Base-by-base conservation (phyloP, 208 protist species). In the Leishmania major region DNA sequence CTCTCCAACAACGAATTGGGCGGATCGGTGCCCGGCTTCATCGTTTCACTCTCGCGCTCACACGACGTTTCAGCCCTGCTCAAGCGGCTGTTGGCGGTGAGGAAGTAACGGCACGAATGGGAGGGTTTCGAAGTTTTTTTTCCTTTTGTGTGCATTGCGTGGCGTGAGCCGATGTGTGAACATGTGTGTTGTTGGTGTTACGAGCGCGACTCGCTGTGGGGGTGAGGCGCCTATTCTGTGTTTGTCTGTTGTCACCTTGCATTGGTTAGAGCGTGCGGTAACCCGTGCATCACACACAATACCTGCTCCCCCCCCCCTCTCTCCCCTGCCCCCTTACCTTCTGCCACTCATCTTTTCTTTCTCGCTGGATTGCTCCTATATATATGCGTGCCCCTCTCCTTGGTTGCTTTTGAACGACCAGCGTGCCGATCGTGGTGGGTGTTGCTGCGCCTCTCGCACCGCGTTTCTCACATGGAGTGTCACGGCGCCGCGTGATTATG, bases 1-100 rank as follows among this genome's bases (percentile, higher is more conserved):
- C 13, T 80, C 15, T 47, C 69, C 7, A 53, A 74, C 66, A 80
- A 79, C 76, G 3, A 72, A 6, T 53, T 81, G 22, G 69, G 69
- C 55, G 53, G 35, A 13, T 55, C 67, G 43, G 2, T 45, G 31
- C 25, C 25, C 17, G 7, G 25, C 51, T 75, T 75, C n/a, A 22
- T 75, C 5, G 43, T 55, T 22, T 10, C 45, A 13, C 70, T 31
- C 15, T 70, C 64, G 3, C 64, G 64, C n/a, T 6, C 64, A 35
- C 60, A 4, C n/a, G 28, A 17, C 8, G 10, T 17, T n/a, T n/a
- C 28, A n/a, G 60, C 28, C 2, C 1, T 66, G 60, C 60, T 4
- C 60, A 40, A 66, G 60, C 60, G 0, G n/a, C 28, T 17, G 3
- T 35, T n/a, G 60, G 28, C 7, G 10, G 60, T 37, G 60, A 37